Conservation (phyloP, 768 basidiomycete genomes). For the Tephrocybe sp. region DNA sequence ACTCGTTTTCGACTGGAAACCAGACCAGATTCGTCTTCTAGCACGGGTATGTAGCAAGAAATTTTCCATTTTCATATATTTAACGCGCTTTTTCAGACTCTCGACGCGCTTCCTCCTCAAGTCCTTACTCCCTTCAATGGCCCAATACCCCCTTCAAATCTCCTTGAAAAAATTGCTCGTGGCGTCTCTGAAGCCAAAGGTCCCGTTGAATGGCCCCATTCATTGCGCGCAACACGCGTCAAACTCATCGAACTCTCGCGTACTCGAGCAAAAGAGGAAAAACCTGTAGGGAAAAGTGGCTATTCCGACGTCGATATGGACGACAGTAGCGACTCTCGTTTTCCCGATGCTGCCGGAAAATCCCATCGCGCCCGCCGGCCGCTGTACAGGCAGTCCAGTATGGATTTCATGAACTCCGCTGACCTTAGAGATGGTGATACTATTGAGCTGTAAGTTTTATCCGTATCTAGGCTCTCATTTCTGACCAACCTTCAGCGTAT, state of each 20-base stretch:
- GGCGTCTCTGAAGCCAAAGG: slow-evolving; percentile 75
- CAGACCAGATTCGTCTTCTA: slow-evolving; percentile 67
- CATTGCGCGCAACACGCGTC: slow-evolving; percentile 74
- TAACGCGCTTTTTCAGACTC: slow-evolving; percentile 46
- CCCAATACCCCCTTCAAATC: slow-evolving; percentile 77
- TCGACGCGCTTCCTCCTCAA: slow-evolving; percentile 79
- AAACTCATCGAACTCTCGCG: slow-evolving; percentile 83
- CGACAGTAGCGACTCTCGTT: slow-evolving; percentile 29
- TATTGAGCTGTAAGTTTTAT: slow-evolving; percentile 56
- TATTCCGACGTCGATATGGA: slow-evolving; percentile 37
- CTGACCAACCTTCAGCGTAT: slow-evolving; percentile 41
- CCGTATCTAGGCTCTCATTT: slow-evolving; percentile 10
- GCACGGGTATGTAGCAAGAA: slow-evolving; percentile 44
- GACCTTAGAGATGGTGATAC: slow-evolving; percentile 49
- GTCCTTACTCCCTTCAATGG: slow-evolving; percentile 88
- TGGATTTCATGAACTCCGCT: slow-evolving; percentile 75
- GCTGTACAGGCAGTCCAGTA: slow-evolving; percentile 79
- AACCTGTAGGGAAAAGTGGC: slow-evolving; percentile 45
- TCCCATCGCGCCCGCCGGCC: slow-evolving; percentile 41
- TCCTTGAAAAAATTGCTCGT: slow-evolving; percentile 83
- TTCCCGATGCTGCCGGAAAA: slow-evolving; percentile 25
- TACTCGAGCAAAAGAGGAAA: slow-evolving; percentile 54
- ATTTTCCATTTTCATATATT: slow-evolving; percentile 12
- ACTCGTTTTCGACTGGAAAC: slow-evolving; percentile 68
- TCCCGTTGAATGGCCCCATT: slow-evolving; percentile 78